phyloP scores from a whole-genome alignment of 345 rosid genomes.

The Hibiscus mutabilis region DNA sequence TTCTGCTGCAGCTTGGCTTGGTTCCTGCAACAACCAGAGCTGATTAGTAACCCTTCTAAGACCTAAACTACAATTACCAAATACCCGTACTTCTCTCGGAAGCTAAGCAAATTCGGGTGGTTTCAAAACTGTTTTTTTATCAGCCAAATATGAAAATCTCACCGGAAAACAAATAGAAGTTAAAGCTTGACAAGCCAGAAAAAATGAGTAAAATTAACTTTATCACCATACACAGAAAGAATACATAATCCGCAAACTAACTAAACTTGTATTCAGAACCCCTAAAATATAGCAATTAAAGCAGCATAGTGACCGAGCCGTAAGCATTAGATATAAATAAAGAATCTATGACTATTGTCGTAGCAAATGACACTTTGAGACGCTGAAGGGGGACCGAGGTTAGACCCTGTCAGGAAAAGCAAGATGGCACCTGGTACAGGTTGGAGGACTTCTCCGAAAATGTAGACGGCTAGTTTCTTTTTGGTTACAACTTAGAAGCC shows the following conservation, averaged over 20 bases:
- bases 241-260: too few species aligned
- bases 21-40: constrained; percentile 46
- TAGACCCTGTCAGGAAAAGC: too few species aligned
- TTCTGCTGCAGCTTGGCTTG: constrained; percentile 96
- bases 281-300: too few species aligned
- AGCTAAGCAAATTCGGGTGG: background rate
- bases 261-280: background rate
- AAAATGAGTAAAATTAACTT: too few species aligned
- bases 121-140: background rate
- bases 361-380: background rate
- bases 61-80: background rate
- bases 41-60: background rate
- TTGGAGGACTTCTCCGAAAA: too few species aligned
- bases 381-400: too few species aligned
- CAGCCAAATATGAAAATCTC: background rate
- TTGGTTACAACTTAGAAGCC: too few species aligned
- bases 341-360: background rate
- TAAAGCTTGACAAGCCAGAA: background rate
- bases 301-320: background rate
- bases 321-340: background rate
- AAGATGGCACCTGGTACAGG: too few species aligned
- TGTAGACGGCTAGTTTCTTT: too few species aligned
- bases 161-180: background rate
- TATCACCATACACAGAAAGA: too few species aligned
- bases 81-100: background rate